phyloP scores from a whole-genome alignment of 805 yeast genomes.

The Phaffomyces opuntiae region DNA sequence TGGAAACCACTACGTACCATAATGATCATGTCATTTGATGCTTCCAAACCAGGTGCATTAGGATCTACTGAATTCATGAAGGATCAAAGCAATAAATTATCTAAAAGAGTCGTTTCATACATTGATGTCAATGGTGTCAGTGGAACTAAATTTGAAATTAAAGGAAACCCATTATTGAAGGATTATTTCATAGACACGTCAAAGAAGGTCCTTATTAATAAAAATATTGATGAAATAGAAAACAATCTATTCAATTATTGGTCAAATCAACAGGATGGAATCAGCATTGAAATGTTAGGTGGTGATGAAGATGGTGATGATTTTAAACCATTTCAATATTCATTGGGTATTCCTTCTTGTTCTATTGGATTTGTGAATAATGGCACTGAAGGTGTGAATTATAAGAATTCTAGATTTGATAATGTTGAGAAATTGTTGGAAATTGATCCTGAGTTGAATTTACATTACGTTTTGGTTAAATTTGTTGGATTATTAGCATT shows the following conservation, averaged over 20 bases:
- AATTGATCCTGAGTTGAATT: slow-evolving; percentile 45
- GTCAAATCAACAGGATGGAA: slow-evolving; percentile 25
- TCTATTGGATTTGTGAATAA: slow-evolving; percentile 36
- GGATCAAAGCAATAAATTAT: slow-evolving; percentile 38
- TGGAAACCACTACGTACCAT: slow-evolving; percentile 74
- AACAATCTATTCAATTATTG: slow-evolving; percentile 43
- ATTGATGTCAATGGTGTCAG: slow-evolving; percentile 44
- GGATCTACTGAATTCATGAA: slow-evolving; percentile 82
- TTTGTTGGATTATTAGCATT: slow-evolving; percentile 50
- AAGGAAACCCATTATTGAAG: slow-evolving; percentile 52
- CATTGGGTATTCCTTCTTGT: slow-evolving; percentile 60
- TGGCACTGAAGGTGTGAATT: slow-evolving; percentile 33
- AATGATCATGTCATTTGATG: slow-evolving; percentile 74
- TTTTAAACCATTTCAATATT: slow-evolving; percentile 50
- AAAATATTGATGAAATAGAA: slow-evolving; percentile 19
- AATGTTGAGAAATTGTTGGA: slow-evolving; percentile 42
- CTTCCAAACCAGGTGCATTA: slow-evolving; percentile 62
- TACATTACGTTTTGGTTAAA: slow-evolving; percentile 52
- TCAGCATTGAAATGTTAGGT: slow-evolving; percentile 35
- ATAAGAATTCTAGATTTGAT: slow-evolving; percentile 53
- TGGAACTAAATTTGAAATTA: slow-evolving; percentile 42
- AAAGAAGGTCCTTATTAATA: neutral
- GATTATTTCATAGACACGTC: slow-evolving; percentile 32
- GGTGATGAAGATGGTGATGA: slow-evolving; percentile 52
- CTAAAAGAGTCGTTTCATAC: slow-evolving; percentile 47